Percentiles rank a stretch among this genome's conserved stretches.
Conservation (phyloP, 2,329 filamentous ascomycete genomes). For the Magnaporthiopsis poae region DNA sequence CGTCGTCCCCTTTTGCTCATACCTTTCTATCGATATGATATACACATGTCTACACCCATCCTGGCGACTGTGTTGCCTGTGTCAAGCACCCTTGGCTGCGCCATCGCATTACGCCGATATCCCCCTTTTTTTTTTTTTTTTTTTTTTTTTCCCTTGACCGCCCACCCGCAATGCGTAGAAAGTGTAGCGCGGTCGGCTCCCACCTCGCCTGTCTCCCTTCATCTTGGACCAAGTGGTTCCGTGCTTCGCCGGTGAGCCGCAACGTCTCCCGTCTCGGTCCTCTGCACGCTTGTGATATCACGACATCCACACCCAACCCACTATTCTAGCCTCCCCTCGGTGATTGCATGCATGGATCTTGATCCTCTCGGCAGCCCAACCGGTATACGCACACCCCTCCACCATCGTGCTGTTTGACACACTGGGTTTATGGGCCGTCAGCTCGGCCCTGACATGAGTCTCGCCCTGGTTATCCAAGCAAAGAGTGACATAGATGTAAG, state of each 20-base stretch:
- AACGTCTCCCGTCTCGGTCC: background rate
- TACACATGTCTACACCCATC: background rate
- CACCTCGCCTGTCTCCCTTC: background rate
- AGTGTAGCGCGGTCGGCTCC: background rate
- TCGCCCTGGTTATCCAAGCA: background rate
- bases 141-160: too few relatives aligned
- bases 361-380: background rate
- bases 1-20: background rate
- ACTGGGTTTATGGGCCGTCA: background rate
- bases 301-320: background rate
- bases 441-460: background rate
- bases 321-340: background rate
- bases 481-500: background rate
- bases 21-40: background rate
- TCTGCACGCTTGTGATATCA: conserved; percentile 1
- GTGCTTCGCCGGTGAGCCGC: background rate
- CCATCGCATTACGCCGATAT: background rate
- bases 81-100: background rate
- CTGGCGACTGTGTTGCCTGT: background rate
- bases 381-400: background rate
- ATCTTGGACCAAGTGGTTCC: background rate
- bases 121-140: too few relatives aligned
- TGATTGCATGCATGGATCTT: background rate
- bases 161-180: background rate
- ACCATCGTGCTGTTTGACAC: background rate